Evolutionary conservation across 768 basidiomycete species (phyloP), one percentile per base, ranked within the genome.

Genomic region (Hirschioporus abietinus): DNA sequence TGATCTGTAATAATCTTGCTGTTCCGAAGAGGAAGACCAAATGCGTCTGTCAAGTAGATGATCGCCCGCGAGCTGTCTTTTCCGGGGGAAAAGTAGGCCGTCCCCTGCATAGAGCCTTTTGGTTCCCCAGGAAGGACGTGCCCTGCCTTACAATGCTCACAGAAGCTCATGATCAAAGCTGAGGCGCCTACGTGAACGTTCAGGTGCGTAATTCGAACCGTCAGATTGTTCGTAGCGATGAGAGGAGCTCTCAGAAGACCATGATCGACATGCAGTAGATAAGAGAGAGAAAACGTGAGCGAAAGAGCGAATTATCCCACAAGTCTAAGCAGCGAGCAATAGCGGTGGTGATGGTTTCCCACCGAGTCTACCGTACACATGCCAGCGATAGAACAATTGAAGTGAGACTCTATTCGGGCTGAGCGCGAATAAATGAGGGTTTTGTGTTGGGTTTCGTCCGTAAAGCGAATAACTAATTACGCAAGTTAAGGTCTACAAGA

Each of bases 1-100:
- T 78, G 75, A 73, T 89, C 87, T 1, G 87, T 86, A 5, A 88
- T 76, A 66, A 90, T 78, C 69, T 84, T 86, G 68, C 75, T 78
- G 69, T 88, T 88, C 52, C 78, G 68, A 18, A 88, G 72, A 5
- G 78, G 76, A 7, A 88, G 75, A 0, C 86, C 87, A 68, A 87
- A 90, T 12, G 78, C 80, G 68, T 89, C 87, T 0, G 83, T 87
- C 34, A 87, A 74, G 8, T 87, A 72, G 25, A 89, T 71, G n/a
- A 89, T 75, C 4, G 85, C 83, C 26, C 76, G 74, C 60, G 60
- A 20, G 65, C 69, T 25, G 66, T 66, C 27, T 17, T 9, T 25
- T 12, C 73, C 78, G 1, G 80, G 72, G 66, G 76, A 72, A 62
- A 83, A 80, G 73, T 86, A 88, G 59, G 83, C 79, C 8, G 78